Evolutionary conservation across 192 early-diverging fungal genomes (phyloP).

Genomic region (Coemansia sp.): DNA sequence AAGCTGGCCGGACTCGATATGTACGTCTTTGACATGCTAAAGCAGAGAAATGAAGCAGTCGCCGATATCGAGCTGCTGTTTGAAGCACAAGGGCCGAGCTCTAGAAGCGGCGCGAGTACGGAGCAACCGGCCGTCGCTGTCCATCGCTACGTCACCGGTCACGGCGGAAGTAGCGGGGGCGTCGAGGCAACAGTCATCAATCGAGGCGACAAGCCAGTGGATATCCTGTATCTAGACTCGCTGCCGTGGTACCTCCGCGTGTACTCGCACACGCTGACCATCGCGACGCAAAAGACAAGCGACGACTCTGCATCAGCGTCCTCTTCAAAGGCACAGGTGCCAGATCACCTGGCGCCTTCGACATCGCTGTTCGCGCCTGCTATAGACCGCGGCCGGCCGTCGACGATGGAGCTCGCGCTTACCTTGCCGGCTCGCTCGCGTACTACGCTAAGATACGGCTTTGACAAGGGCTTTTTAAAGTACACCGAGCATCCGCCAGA

Average conservation of each 20-base stretch:
- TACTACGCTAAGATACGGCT: slow-evolving; percentile 69
- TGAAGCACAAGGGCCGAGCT: not conserved
- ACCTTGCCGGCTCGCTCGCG: slow-evolving; percentile 67
- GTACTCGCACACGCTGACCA: slow-evolving; percentile 83
- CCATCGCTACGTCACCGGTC: slow-evolving; percentile 57
- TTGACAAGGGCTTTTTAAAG: slow-evolving; percentile 90
- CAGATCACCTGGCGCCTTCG: not conserved
- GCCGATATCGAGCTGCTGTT: slow-evolving; percentile 7
- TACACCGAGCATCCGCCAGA: slow-evolving; percentile 97
- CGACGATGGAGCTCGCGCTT: slow-evolving; percentile 70
- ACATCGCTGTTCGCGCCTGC: slow-evolving; percentile 61
- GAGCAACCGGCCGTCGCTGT: slow-evolving; percentile 18
- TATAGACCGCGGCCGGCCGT: slow-evolving; percentile 74
- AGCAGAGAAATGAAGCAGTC: not conserved
- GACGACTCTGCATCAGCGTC: not conserved
- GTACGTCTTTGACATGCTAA: slow-evolving; percentile 29
- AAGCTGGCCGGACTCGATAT: slow-evolving; percentile 7
- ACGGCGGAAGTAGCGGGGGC: slow-evolving; percentile 83
- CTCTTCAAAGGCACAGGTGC: not conserved
- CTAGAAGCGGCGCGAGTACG: not conserved
- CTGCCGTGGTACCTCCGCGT: slow-evolving; percentile 91
- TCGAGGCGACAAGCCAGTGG: slow-evolving; percentile 43
- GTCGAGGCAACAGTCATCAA: slow-evolving; percentile 75
- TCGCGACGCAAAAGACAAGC: slow-evolving; percentile 24
- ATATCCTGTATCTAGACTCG: slow-evolving; percentile 68